Evolutionary conservation across 208 protist species (phyloP).

Genomic region (Wallacemonas sp.): DNA sequence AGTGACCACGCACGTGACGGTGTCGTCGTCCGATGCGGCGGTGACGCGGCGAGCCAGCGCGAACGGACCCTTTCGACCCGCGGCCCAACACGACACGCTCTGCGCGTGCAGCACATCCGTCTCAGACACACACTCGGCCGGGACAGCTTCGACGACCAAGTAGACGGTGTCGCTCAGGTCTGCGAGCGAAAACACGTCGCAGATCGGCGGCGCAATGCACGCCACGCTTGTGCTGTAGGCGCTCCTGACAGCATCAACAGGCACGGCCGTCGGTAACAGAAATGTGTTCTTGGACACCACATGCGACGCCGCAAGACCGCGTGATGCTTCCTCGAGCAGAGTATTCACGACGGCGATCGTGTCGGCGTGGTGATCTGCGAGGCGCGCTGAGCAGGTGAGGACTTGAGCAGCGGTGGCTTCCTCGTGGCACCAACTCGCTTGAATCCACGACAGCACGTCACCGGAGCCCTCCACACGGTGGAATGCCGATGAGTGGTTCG

Average conservation of each 20-base stretch:
- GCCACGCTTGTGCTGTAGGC: conserved; percentile 14
- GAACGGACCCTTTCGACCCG: conserved; percentile 84
- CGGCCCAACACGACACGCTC: conserved; percentile 91
- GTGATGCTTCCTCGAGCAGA: too few relatives aligned
- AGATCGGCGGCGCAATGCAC: background rate
- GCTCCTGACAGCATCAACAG: background rate
- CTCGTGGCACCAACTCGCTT: too few relatives aligned
- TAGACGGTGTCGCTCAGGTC: background rate
- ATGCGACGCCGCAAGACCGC: background rate
- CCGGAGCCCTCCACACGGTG: background rate
- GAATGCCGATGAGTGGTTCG: background rate
- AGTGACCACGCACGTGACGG: background rate
- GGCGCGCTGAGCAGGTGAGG: too few relatives aligned
- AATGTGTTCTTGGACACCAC: background rate
- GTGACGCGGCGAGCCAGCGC: conserved; percentile 59
- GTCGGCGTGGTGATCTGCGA: too few relatives aligned
- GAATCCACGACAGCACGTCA: background rate
- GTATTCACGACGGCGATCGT: too few relatives aligned
- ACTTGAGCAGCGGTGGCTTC: too few relatives aligned
- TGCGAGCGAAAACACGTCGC: background rate
- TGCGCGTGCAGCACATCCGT: conserved; percentile 79
- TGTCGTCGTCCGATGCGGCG: background rate
- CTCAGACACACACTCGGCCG: background rate
- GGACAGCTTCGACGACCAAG: background rate
- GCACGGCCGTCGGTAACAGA: background rate